These are phyloP conservation scores for Talaromyces sp. DNA, from an alignment of 2,329 filamentous ascomycete genomes.

Conservation along the genomic window DNA sequence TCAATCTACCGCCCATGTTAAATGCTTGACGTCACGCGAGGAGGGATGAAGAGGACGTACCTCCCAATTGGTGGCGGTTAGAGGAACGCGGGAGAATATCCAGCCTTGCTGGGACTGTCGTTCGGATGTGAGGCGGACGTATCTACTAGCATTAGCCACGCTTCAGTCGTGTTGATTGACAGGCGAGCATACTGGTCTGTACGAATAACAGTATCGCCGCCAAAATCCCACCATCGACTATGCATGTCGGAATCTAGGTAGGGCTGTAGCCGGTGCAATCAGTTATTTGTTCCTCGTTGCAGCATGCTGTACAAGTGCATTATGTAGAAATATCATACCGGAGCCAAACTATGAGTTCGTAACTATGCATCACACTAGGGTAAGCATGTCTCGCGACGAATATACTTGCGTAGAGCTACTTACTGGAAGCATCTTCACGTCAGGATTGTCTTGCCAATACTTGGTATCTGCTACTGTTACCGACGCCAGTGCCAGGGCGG, in stretches of 20 bases:
- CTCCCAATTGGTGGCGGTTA: slow-evolving; percentile 99
- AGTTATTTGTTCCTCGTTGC: background rate
- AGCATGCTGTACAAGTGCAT: background rate
- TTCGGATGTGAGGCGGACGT: slow-evolving; percentile 89
- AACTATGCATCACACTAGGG: slow-evolving; percentile 52
- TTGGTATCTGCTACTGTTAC: slow-evolving; percentile 2
- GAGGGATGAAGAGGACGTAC: slow-evolving; percentile 32
- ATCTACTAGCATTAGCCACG: slow-evolving; percentile 51
- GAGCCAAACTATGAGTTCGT: slow-evolving; percentile 77
- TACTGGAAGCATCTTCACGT: slow-evolving; percentile 66
- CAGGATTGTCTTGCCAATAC: slow-evolving; percentile 47
- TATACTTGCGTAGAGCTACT: slow-evolving; percentile 29
- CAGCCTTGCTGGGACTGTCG: slow-evolving; percentile 86
- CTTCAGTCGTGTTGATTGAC: background rate
- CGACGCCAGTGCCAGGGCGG: slow-evolving; percentile 32
- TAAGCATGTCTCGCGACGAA: background rate
- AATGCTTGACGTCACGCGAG: background rate
- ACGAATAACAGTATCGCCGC: slow-evolving; percentile 84
- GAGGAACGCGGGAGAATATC: slow-evolving; percentile 87
- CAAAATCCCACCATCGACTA: slow-evolving; percentile 98
- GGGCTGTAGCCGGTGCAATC: slow-evolving; percentile 55
- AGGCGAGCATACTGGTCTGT: slow-evolving; percentile 53
- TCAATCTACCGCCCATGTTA: slow-evolving; percentile 58
- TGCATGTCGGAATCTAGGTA: slow-evolving; percentile 98
- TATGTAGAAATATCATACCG: slow-evolving; percentile 57